A percentile compares a stretch with the other conserved stretches of the same genome.
These are phyloP conservation scores for Fusarium pseudonygamai DNA, from an alignment of 2,329 filamentous ascomycete species.

Conservation along the genomic window DNA sequence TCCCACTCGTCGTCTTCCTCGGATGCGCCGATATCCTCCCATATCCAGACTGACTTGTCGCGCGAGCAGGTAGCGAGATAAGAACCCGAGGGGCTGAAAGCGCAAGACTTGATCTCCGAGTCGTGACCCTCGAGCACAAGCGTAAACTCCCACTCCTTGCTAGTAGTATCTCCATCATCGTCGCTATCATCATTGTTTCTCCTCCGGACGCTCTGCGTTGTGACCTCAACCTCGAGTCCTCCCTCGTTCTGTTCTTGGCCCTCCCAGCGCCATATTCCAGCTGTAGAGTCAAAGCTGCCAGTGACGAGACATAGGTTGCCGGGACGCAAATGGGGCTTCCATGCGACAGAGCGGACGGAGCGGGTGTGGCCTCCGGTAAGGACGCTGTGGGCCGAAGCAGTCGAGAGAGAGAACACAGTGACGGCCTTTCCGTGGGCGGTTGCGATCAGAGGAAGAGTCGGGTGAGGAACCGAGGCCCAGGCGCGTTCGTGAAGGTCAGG, in stretches of 20 bases:
- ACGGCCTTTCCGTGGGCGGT: conserved; percentile 89
- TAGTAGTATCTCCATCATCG: conserved; percentile 61
- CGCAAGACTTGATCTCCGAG: conserved; percentile 86
- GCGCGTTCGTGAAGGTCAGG: conserved; percentile 74
- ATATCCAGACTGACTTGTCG: conserved; percentile 97
- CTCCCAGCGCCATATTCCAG: conserved; percentile 81
- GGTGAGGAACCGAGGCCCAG: conserved; percentile 88
- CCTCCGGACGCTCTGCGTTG: conserved; percentile 32
- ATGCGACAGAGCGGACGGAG: conserved; percentile 84
- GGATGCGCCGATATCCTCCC: conserved; percentile 83
- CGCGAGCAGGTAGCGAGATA: conserved; percentile 89
- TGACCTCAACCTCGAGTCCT: conserved; percentile 56
- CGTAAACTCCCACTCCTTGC: conserved; percentile 91
- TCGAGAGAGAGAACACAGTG: conserved; percentile 87
- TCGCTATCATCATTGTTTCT: conserved; percentile 40
- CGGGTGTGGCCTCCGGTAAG: conserved; percentile 91
- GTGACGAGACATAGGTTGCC: conserved; percentile 83
- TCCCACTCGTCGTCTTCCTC: conserved; percentile 95
- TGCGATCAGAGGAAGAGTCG: conserved; percentile 85
- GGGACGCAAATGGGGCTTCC: conserved; percentile 77
- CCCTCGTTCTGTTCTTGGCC: conserved; percentile 52
- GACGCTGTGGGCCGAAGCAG: conserved; percentile 79
- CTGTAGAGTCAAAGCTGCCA: conserved; percentile 92
- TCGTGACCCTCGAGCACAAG: conserved; percentile 95
- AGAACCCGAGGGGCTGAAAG: conserved; percentile 77